Percentiles rank a stretch among this genome's conserved stretches.
Conservation (phyloP, 2,329 filamentous ascomycete genomes). For the Cercospora sojina region DNA sequence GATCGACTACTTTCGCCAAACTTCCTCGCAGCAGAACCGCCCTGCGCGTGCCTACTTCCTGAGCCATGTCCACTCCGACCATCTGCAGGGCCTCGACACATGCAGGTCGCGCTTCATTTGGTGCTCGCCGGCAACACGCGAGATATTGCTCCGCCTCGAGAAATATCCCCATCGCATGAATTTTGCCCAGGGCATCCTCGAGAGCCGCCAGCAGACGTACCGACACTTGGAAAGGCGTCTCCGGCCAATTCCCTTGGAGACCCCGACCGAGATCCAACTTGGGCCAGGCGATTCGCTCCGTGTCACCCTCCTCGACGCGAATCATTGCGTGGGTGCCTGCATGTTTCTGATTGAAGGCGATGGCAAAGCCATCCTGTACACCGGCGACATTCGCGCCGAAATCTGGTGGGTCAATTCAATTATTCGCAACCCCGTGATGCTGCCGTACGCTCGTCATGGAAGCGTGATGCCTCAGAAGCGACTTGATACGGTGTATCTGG, state of each 20-base stretch:
- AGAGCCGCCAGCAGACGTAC: slow-evolving; percentile 72
- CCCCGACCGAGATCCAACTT: slow-evolving; percentile 74
- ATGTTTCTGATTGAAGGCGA: slow-evolving; percentile 87
- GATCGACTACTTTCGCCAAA: slow-evolving; percentile 74
- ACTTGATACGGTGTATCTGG: slow-evolving; percentile 81
- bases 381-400: slow-evolving; percentile 83
- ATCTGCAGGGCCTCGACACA: slow-evolving; percentile 75
- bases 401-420: slow-evolving; percentile 80
- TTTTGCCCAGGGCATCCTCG: slow-evolving; percentile 72
- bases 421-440: slow-evolving; percentile 66
- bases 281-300: slow-evolving; percentile 66
- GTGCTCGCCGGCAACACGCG: slow-evolving; percentile 78
- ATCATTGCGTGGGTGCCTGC: slow-evolving; percentile 85
- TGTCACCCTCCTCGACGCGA: slow-evolving; percentile 85
- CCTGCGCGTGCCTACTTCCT: slow-evolving; percentile 81
- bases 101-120: slow-evolving; percentile 82
- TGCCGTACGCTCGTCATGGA: slow-evolving; percentile 59
- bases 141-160: slow-evolving; percentile 72
- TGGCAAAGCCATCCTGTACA: slow-evolving; percentile 75
- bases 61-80: slow-evolving; percentile 90
- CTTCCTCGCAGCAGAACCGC: slow-evolving; percentile 44
- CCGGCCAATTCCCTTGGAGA: slow-evolving; percentile 78
- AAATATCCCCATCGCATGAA: slow-evolving; percentile 78
- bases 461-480: slow-evolving; percentile 58
- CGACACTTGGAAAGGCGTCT: slow-evolving; percentile 70